Evolutionary conservation across 2,329 filamentous ascomycete genomes (phyloP), one percentile per base, ranked within the genome.

Genomic region (Celoporthe dispersa): DNA sequence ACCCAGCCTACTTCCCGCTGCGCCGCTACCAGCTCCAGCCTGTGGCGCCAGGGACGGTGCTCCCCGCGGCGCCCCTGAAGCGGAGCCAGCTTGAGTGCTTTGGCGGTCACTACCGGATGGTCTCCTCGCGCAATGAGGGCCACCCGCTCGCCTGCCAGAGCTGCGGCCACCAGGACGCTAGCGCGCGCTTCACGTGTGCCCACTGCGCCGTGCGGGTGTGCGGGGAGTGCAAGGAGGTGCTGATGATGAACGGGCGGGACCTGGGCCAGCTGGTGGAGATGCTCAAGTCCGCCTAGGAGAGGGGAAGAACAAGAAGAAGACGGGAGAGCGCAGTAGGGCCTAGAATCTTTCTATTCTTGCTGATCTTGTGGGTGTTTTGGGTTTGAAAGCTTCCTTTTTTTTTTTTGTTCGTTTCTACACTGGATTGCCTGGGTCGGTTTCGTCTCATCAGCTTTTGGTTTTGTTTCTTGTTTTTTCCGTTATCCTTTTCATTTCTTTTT

Each of bases 181-280:
- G 82, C 60, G 78, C 82, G 72, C 83, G 86, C 48, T 84, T 79
- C 77, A 80, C 79, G 28, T 88, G 86, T 75, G 77, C 78, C 19
- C 86, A 84, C 76, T 88, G 86, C 77, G 80, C 82, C 70, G 74
- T 88, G 63, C 83, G 86, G 66, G 81, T 88, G 69, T 89, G 87
- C 76, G 79, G 81, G 41, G 72, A 78, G 2, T 89, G 87, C 73
- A 76, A 80, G 53, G 81, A 79, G 16, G 75, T 79, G 31, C 76
- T 89, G 68, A 78, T 80, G 35, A 75, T 75, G 33, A 79, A 82
- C 62, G 78, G 80, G 53, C 79, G 82, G 33, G 81, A 87, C 70
- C 77, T 89, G 39, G 72, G 74, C n/a, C 76, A 73, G 51, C 76
- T 86, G 11, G 73, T 86, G 70, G 76, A 78, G n/a, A 48, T 59